phyloP scores from a whole-genome alignment of 2,329 filamentous ascomycete species.

The Chaetomium globosum region DNA sequence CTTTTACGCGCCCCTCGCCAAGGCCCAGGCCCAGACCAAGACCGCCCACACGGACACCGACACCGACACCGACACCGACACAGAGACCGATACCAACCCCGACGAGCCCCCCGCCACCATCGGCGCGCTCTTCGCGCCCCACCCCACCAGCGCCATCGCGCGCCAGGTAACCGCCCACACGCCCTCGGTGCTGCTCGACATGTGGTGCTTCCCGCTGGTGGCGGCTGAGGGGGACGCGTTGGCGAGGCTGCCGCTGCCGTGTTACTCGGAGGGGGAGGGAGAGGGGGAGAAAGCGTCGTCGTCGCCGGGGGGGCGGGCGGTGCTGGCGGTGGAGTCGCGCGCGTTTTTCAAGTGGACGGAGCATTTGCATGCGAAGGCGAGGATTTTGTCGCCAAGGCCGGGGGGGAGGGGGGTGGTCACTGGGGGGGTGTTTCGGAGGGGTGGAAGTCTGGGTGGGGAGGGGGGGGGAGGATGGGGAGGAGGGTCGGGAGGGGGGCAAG shows the following conservation, averaged over 20 bases:
- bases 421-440: not conserved
- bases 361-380: constrained; percentile 70
- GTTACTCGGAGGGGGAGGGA: constrained; percentile 48
- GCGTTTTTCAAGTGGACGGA: constrained; percentile 77
- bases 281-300: not conserved
- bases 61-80: not conserved
- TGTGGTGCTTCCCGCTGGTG: constrained; percentile 76
- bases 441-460: too few relatives aligned
- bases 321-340: constrained; percentile 71
- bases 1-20: constrained; percentile 62
- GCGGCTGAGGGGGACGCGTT: constrained; percentile 65
- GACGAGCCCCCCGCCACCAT: not conserved
- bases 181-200: constrained; percentile 71
- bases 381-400: constrained; percentile 62
- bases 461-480: not conserved
- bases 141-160: constrained; percentile 57
- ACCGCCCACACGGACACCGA: not conserved
- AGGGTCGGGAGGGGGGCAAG: constrained; percentile 38
- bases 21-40: constrained; percentile 50
- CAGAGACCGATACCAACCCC: not conserved
- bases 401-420: constrained; percentile 30
- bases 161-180: constrained; percentile 69
- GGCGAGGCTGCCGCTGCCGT: constrained; percentile 72
- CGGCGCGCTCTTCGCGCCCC: constrained; percentile 63
- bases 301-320: not conserved